Evolutionary conservation across 176 grass and related monocot species (phyloP).

Genomic region (Themeda triandra): DNA sequence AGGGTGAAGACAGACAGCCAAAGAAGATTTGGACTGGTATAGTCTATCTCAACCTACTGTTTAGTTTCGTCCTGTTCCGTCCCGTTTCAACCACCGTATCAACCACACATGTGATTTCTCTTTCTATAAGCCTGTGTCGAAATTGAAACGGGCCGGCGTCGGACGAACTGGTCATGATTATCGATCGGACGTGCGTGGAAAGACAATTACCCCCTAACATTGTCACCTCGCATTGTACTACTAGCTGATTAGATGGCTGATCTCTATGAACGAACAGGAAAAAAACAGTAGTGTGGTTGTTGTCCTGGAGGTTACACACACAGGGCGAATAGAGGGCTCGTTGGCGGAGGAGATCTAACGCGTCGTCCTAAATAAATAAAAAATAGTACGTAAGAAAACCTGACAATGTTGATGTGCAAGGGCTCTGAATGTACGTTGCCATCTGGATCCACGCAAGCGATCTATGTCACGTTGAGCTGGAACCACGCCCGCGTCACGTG

Average conservation of each 20-base stretch:
- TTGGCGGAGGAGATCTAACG: too few relatives aligned
- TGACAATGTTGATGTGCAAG: neutral
- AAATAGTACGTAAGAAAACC: neutral
- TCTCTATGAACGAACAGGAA: neutral
- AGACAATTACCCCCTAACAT: neutral
- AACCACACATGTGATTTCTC: neutral
- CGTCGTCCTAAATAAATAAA: neutral
- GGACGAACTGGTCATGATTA: neutral
- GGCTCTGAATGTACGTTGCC: neutral
- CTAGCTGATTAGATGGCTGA: too few relatives aligned
- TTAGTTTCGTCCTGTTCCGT: neutral
- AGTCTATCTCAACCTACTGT: neutral
- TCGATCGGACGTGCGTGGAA: neutral
- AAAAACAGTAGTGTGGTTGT: neutral
- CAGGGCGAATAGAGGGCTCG: too few relatives aligned
- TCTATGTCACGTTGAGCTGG: neutral
- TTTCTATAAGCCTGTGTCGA: too few relatives aligned
- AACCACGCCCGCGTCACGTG: neutral
- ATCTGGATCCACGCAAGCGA: neutral
- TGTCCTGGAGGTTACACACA: too few relatives aligned
- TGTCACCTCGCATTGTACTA: too few relatives aligned
- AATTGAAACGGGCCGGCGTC: neutral
- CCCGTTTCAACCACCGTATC: neutral
- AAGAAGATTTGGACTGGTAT: neutral
- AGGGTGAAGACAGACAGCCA: neutral